Evolutionary conservation across 345 rosid genomes (phyloP), one percentile per base, ranked within the genome.

Genomic region (Raphanus raphanistrum): DNA sequence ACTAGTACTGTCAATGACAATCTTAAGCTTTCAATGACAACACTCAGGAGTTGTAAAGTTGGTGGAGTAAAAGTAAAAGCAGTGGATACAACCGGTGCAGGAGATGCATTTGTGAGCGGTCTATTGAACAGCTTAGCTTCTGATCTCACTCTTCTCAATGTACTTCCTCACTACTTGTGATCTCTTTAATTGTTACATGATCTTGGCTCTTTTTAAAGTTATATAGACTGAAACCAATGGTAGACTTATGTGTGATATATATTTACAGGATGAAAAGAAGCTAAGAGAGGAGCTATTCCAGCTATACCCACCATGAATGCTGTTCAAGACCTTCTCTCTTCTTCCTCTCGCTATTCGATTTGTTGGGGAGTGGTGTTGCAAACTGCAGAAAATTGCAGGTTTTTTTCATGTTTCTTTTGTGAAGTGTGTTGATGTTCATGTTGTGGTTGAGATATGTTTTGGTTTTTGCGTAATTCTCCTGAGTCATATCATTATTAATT

Each of bases 261-360:
- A 52, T 11, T 41, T 63, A 65, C 89, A 96, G 98, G 92, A 96
- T 21, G 98, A 96, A 86, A 80, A 83, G 78, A 86, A 80, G 76
- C 80, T 96, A 74, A 84, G 92, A 71, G 95, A 81, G 99, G 99
- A 58, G 99, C 99, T 0, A 96, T 96, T 81, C 99, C 99, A 9
- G 91, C 96, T 0, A 80, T 96, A 61, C 99, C 99, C 12, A 85
- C 95, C 17, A 90, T 79, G 83, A 70, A 85, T 67, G 90, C 90
- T 8, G 97, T 88, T 75, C 85, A 80, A 60, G 73, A 88, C 4
- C 86, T 90, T 76, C 35, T 90, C 26, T 17, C 75, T 1, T 17
- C 75, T 1, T 10, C 48, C 71, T 21, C 66, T 55, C 78, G 79
- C 27, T 69, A n/a, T n/a, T n/a, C n/a, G n/a, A n/a, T n/a, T n/a